These are phyloP conservation scores for Cyphellophora attinorum DNA, from an alignment of 2,329 filamentous ascomycete species.

Conservation along the genomic window DNA sequence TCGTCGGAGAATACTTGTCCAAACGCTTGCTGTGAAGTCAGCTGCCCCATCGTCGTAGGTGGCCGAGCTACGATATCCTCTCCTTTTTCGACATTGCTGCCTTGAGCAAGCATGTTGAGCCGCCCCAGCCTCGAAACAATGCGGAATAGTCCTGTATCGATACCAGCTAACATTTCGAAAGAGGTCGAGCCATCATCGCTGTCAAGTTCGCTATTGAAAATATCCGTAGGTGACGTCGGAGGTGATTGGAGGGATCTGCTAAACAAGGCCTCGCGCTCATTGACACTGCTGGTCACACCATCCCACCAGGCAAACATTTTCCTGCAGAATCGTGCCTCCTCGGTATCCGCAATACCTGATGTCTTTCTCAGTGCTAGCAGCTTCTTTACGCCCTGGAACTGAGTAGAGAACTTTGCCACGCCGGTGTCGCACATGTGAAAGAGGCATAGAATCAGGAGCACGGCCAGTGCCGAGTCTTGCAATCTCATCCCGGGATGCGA, in stretches of 20 bases:
- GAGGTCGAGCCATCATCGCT: constrained; percentile 62
- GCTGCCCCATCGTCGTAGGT: constrained; percentile 13
- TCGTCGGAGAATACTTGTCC: constrained; percentile 43
- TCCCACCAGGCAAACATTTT: constrained; percentile 92
- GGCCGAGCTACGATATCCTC: constrained; percentile 19
- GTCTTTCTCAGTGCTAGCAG: constrained; percentile 66
- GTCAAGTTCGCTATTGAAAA: constrained; percentile 54
- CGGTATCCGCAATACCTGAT: constrained; percentile 56
- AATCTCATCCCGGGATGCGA: constrained; percentile 65
- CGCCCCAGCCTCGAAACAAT: constrained; percentile 74
- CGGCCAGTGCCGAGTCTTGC: constrained; percentile 80
- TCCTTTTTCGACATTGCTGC: constrained; percentile 29
- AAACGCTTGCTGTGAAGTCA: background rate
- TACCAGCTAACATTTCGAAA: constrained; percentile 77
- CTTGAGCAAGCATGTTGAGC: constrained; percentile 73
- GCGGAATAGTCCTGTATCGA: constrained; percentile 78
- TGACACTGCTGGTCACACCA: constrained; percentile 82
- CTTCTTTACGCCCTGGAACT: constrained; percentile 88
- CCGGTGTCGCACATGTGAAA: constrained; percentile 92
- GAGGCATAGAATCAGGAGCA: constrained; percentile 76
- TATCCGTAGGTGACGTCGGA: too few species aligned
- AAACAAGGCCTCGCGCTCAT: constrained; percentile 72
- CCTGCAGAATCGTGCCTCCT: constrained; percentile 62
- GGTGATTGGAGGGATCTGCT: too few species aligned
- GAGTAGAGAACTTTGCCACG: constrained; percentile 84